Base-by-base conservation (phyloP, 768 basidiomycete genomes). In the Termitomyces sp. region DNA sequence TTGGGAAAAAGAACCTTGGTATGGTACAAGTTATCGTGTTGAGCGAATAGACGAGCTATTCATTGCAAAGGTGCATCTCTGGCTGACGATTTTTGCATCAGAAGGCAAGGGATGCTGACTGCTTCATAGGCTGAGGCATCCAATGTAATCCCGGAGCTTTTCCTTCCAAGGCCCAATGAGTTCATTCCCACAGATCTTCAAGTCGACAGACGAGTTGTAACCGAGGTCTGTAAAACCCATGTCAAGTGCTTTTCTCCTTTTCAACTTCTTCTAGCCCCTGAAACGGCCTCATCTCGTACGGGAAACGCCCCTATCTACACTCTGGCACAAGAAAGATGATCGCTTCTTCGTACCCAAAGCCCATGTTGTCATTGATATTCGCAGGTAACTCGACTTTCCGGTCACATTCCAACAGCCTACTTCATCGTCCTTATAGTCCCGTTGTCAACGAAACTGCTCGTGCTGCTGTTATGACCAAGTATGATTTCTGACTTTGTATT, bases 281-380 rank as follows among this genome's bases (percentile, higher is more conserved):
- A 83, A 80, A 57, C 80, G 89, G 12, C 95, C 96, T 3, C 75
- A 80, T 57, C 79, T 94, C 57, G 81, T 98, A 54, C 75, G 82
- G 33, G 81, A 94, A 69, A 89, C 85, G 0, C 73, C 81, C 0
- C 63, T 87, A 28, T 88, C 87, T 4, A 79, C 85, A 12, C 73
- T 98, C 3, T 99, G 96, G 95, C 84, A 94, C 73, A 99, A 99
- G 77, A 94, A 94, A 67, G 97, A 99, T 68, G 96, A 99, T 69
- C 82, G 78, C 58, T 99, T 97, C 75, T 96, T 93, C 89, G 84
- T 96, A 10, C 97, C 97, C 0, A 92, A 91, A 66, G 93, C 94
- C 2, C 80, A 83, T 59, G 79, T 88, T 21, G 73, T 87, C 55
- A 78, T 98, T 53, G 83, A 90, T 62, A 74, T 95, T 45, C 80